Conservation (phyloP, 2,329 filamentous ascomycete genomes). For the Xylariaceae sp. region DNA sequence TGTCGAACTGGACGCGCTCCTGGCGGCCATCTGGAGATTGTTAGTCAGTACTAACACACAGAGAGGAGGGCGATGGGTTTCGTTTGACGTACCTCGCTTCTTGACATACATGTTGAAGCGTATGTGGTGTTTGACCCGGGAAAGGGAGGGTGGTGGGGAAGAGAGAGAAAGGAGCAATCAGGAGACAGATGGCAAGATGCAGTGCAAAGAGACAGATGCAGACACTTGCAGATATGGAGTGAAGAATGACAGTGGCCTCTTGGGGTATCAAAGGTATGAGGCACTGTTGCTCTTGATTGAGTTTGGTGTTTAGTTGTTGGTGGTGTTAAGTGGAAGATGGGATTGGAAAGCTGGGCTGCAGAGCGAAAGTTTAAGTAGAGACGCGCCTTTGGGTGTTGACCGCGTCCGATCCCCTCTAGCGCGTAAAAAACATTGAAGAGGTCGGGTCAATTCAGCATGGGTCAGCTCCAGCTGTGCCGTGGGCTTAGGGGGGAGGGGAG, state of each 20-base stretch:
- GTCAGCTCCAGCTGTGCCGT: too few relatives aligned
- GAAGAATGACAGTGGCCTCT: background rate
- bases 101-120: conserved; percentile 54
- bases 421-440: conserved; percentile 1
- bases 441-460: background rate
- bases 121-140: conserved; percentile 15
- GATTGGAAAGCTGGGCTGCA: conserved; percentile 5
- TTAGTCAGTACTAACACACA: too few relatives aligned
- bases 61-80: too few relatives aligned
- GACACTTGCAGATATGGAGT: background rate
- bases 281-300: background rate
- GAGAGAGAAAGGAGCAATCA: conserved; percentile 2
- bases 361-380: conserved; percentile 13
- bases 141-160: conserved; percentile 8
- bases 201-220: background rate
- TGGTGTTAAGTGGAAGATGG: conserved; percentile 6
- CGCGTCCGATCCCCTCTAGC: conserved; percentile 9
- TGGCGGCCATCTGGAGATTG: conserved; percentile 92
- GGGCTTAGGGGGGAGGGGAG: too few relatives aligned
- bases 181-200: background rate
- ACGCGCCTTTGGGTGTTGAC: conserved; percentile 13
- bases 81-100: conserved; percentile 52
- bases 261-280: conserved; percentile 11
- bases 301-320: background rate
- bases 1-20: conserved; percentile 99